phyloP scores from a whole-genome alignment of 257 asterid genomes.

The Nicotiana obtusifolia region DNA sequence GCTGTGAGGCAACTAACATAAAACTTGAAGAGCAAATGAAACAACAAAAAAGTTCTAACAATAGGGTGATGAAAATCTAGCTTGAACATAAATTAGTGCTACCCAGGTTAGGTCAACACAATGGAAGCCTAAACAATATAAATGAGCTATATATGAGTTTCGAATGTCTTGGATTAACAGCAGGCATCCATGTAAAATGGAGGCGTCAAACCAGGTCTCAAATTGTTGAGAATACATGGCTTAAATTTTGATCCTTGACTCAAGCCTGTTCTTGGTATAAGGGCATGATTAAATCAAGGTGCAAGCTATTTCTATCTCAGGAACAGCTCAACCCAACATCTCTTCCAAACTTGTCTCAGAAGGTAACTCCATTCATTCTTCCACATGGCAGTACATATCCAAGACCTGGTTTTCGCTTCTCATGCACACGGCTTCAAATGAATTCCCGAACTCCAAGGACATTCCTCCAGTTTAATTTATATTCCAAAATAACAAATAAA shows the following conservation, averaged over 20 bases:
- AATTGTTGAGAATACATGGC: conserved; percentile 1
- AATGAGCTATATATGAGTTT: not conserved
- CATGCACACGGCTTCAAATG: not conserved
- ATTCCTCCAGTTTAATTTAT: not conserved
- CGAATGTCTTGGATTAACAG: not conserved
- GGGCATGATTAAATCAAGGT: not conserved
- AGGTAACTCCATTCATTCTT: not conserved
- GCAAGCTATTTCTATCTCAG: not conserved
- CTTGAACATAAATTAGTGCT: conserved; percentile 4
- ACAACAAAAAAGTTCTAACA: not conserved
- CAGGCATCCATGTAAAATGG: not conserved
- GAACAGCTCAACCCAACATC: not conserved
- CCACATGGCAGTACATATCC: not conserved
- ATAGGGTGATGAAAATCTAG: not conserved
- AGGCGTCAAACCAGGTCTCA: not conserved
- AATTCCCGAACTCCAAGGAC: not conserved
- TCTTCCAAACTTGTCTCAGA: not conserved
- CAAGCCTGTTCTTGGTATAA: not conserved
- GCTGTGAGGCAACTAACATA: conserved; percentile 5
- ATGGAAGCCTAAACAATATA: not conserved
- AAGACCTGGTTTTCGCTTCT: not conserved
- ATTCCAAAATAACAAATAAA: not conserved
- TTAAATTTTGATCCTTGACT: conserved; percentile 1
- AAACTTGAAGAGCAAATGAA: conserved; percentile 6
- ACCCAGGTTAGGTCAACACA: not conserved